Evolutionary conservation across 1,284 basidiomycete genomes (phyloP).

Genomic region (Papiliotrema flavescens): DNA sequence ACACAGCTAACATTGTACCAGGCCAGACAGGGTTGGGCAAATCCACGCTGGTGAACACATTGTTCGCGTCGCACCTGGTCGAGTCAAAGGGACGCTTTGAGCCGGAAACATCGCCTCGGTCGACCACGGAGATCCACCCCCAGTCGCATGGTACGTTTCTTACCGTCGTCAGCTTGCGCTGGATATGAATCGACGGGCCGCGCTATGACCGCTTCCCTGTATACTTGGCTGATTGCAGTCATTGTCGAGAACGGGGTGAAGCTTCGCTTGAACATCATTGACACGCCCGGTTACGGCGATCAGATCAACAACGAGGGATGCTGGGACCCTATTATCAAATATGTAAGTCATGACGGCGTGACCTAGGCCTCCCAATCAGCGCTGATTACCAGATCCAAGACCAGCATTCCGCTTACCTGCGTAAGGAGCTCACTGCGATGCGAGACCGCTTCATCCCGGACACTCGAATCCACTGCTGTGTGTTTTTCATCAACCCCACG

Average conservation of each 20-base stretch:
- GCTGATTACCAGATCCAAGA: constrained; percentile 58
- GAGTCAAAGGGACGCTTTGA: constrained; percentile 93
- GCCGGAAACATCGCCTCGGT: constrained; percentile 78
- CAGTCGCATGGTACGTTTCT: constrained; percentile 76
- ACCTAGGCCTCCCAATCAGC: background rate
- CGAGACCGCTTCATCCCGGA: constrained; percentile 97
- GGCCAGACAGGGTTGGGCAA: constrained; percentile 98
- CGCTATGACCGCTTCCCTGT: too few species aligned
- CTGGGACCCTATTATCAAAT: constrained; percentile 99
- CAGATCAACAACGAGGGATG: constrained; percentile 99
- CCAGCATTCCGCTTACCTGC: constrained; percentile 96
- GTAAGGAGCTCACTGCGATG: constrained; percentile 98
- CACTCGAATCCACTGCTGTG: constrained; percentile 95
- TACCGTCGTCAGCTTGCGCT: background rate
- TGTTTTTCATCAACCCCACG: constrained; percentile 98
- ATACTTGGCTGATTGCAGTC: constrained; percentile 54
- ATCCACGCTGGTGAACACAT: constrained; percentile 97
- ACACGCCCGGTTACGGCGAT: constrained; percentile 98
- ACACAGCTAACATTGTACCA: constrained; percentile 38
- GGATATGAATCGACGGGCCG: too few species aligned
- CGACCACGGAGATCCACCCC: constrained; percentile 96
- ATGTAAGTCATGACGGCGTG: constrained; percentile 61
- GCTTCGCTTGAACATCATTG: constrained; percentile 94
- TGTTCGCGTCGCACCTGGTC: constrained; percentile 96
- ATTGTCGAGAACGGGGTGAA: constrained; percentile 95